Percentiles rank a stretch among this genome's conserved stretches.
Evolutionary conservation across 495 filamentous ascomycete species (phyloP).

Genomic region (Astrocystis sublimbata): DNA sequence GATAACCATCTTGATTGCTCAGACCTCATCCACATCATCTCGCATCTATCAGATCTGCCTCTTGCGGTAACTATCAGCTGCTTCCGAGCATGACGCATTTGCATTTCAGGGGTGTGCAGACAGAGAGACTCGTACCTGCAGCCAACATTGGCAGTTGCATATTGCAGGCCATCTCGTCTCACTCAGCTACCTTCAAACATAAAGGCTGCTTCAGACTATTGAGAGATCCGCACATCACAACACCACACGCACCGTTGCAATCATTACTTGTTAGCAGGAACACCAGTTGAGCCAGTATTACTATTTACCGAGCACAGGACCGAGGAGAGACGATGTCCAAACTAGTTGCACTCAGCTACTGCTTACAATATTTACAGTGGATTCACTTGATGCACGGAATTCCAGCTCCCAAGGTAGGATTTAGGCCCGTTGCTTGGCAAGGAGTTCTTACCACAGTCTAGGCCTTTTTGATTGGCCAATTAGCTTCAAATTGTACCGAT

Average conservation of each 20-base stretch:
- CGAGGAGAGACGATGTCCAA: too few relatives aligned
- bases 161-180: slow-evolving; percentile 9
- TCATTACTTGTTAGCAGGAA: too few relatives aligned
- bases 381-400: not conserved
- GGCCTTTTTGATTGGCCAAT: slow-evolving; percentile 10
- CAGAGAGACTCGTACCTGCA: not conserved
- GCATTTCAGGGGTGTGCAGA: slow-evolving; percentile 13
- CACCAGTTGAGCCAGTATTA: too few relatives aligned
- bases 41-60: not conserved
- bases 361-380: too few relatives aligned
- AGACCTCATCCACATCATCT: too few relatives aligned
- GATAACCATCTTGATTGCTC: too few relatives aligned
- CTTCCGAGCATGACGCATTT: not conserved
- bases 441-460: not conserved
- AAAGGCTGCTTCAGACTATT: not conserved
- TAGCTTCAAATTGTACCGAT: not conserved
- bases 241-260: too few relatives aligned
- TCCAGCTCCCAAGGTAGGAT: not conserved
- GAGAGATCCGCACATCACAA: not conserved
- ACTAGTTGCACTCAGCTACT: too few relatives aligned
- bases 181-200: not conserved
- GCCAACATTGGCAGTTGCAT: slow-evolving; percentile 7
- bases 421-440: slow-evolving; percentile 10
- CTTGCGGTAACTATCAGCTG: not conserved
- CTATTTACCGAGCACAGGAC: too few relatives aligned